Evolutionary conservation across 306 rosid genomes (phyloP).

Genomic region (Malus orientalis): DNA sequence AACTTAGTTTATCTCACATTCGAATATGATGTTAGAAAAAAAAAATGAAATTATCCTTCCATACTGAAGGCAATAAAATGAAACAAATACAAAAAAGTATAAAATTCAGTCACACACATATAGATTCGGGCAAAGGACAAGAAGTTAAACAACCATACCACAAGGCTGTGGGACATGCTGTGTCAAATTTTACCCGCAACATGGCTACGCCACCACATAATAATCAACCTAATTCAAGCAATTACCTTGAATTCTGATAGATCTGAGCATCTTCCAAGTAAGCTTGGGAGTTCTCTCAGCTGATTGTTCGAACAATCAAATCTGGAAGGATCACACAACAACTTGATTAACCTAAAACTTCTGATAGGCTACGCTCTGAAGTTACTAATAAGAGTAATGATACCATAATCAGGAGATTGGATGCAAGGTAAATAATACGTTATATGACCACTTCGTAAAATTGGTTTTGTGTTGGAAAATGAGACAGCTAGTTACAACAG

Average conservation of each 20-base stretch:
- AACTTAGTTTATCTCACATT: background rate
- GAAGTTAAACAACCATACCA: background rate
- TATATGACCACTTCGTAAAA: background rate
- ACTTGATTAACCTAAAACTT: background rate
- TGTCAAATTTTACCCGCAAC: background rate
- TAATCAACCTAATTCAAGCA: slow-evolving; percentile 1
- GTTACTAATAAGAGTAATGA: background rate
- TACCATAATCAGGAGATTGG: background rate
- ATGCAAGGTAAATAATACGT: background rate
- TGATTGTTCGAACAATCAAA: slow-evolving; percentile 78
- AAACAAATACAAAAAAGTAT: too few relatives aligned
- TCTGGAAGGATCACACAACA: slow-evolving; percentile 37
- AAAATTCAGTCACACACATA: background rate
- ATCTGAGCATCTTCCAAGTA: slow-evolving; percentile 60
- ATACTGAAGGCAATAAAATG: too few relatives aligned
- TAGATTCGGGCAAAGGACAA: background rate
- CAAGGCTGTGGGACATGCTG: background rate
- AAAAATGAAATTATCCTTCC: too few relatives aligned
- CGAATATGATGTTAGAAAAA: background rate
- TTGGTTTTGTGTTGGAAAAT: too few relatives aligned
- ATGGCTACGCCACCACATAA: background rate
- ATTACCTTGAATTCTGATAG: slow-evolving; percentile 82
- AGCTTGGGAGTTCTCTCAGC: slow-evolving; percentile 69
- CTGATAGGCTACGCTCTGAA: background rate
- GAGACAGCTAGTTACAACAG: background rate